Conservation (phyloP, 768 basidiomycete genomes). For the Calocera cornea region DNA sequence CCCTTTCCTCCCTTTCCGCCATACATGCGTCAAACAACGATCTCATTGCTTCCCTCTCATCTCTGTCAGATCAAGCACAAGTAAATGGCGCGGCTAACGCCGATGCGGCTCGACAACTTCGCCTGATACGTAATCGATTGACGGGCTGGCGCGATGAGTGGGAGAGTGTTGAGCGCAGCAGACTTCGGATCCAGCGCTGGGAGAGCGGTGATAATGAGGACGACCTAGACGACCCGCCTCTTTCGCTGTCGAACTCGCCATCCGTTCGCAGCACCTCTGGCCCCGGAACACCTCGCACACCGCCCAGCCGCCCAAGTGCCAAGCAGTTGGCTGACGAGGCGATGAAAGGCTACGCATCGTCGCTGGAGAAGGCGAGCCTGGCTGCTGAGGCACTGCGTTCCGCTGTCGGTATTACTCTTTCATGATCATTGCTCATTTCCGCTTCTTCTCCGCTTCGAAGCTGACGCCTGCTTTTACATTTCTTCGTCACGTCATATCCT, state of each 20-base stretch:
- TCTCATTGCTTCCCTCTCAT: slow-evolving; percentile 57
- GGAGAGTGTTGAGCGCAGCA: slow-evolving; percentile 74
- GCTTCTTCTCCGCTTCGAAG: not conserved
- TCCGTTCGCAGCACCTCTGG: not conserved
- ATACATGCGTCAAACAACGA: slow-evolving; percentile 57
- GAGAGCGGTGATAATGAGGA: slow-evolving; percentile 35
- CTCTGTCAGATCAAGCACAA: slow-evolving; percentile 77
- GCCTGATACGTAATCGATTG: slow-evolving; percentile 70
- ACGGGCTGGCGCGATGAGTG: slow-evolving; percentile 69
- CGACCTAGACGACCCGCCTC: slow-evolving; percentile 22
- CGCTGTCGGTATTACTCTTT: not conserved
- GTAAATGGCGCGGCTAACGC: slow-evolving; percentile 74
- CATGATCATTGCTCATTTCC: not conserved
- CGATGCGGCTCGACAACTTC: slow-evolving; percentile 74
- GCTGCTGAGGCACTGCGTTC: not conserved
- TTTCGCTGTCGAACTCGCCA: not conserved
- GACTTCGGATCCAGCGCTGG: slow-evolving; percentile 64
- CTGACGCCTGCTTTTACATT: not conserved
- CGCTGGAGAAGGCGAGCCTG: not conserved
- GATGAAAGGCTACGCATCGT: not conserved
- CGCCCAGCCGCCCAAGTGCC: not conserved
- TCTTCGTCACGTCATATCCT: not conserved
- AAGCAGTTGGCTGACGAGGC: not conserved
- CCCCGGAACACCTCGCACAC: not conserved
- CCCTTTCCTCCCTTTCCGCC: slow-evolving; percentile 14